Evolutionary conservation across 805 yeast genomes (phyloP), one percentile per base, ranked within the genome.

Genomic region (Kazachstania martiniae): DNA sequence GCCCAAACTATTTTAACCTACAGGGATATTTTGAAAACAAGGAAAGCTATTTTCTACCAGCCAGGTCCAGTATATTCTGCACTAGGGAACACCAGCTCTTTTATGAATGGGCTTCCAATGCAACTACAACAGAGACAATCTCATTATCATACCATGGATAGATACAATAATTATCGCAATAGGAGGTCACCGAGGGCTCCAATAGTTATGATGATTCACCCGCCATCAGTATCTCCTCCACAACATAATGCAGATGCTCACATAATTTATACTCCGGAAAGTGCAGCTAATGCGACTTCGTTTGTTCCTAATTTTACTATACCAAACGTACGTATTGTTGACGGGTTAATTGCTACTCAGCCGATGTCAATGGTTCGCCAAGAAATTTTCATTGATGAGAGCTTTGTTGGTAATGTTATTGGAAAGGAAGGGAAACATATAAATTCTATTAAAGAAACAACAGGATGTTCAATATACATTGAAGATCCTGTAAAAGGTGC

Each of bases 381-480:
- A 54, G 87, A 79, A 38, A 65, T 84, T 3, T 77, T 61, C 42
- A 84, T 85, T 27, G 86, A 93, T 16, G 77, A 77, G 49, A 72
- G 72, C 23, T 78, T 69, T 54, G 86, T 85, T 25, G 95, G 95
- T 1, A 72, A 82, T 25, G 77, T 85, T 18, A 85, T 85, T 38
- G 95, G 95, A 1, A 82, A 76, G 56, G 84, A 85, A 21, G 95
- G 95, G 13, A 74, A 79, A 46, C 80, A 77, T 44, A 77, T 85
- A 37, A 79, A 76, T 47, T 84, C 80, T 40, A 76, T 85, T 31
- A 69, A 89, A 40, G 77, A 75, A 37, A 65, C 72, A 18, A 74
- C 89, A 14, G 89, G 93, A 21, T 71, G 84, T 28, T 75, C 77
- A 36, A 82, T 85, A 18, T 71, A 73, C 41, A 79, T 85, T 33